A percentile compares a stretch with the other conserved stretches of the same genome.
Conservation (phyloP, 495 filamentous ascomycete genomes). For the Penicillium robsamsonii region DNA sequence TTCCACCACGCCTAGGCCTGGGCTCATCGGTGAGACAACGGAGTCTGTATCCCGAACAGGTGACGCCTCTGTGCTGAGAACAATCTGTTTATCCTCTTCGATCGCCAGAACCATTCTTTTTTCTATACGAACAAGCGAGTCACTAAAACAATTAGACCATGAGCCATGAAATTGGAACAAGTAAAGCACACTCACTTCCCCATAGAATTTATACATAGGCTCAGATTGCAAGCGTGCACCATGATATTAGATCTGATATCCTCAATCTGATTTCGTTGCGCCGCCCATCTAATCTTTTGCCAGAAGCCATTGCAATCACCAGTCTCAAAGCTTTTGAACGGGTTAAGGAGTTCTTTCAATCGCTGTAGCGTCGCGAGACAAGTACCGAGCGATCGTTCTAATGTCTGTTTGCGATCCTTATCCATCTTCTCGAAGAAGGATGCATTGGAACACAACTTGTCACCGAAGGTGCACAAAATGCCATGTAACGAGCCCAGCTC, state of each 20-base stretch:
- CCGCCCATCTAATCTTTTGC: conserved; percentile 37
- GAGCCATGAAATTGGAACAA: background rate
- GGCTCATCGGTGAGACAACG: conserved; percentile 9
- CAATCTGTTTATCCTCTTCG: conserved; percentile 23
- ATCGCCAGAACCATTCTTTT: conserved; percentile 26
- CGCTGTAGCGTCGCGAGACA: conserved; percentile 30
- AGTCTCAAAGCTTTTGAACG: conserved; percentile 28
- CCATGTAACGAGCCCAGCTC: conserved; percentile 37
- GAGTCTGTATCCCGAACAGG: conserved; percentile 12
- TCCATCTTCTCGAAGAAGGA: conserved; percentile 29
- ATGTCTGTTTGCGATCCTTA: conserved; percentile 24
- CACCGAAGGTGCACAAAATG: conserved; percentile 27
- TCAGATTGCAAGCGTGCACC: conserved; percentile 36
- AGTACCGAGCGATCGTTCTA: conserved; percentile 30
- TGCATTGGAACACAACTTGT: conserved; percentile 31
- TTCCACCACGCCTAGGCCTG: background rate
- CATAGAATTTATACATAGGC: conserved; percentile 38
- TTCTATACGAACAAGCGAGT: conserved; percentile 30
- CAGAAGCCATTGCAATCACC: conserved; percentile 34
- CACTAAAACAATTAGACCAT: conserved; percentile 21
- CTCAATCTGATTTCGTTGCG: conserved; percentile 33
- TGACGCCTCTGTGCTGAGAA: conserved; percentile 4
- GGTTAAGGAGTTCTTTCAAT: conserved; percentile 29
- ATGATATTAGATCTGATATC: conserved; percentile 38
- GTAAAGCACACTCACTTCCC: conserved; percentile 29